Evolutionary conservation across 192 early-diverging fungal genomes (phyloP).

Genomic region (Geranomyces michiganensis): DNA sequence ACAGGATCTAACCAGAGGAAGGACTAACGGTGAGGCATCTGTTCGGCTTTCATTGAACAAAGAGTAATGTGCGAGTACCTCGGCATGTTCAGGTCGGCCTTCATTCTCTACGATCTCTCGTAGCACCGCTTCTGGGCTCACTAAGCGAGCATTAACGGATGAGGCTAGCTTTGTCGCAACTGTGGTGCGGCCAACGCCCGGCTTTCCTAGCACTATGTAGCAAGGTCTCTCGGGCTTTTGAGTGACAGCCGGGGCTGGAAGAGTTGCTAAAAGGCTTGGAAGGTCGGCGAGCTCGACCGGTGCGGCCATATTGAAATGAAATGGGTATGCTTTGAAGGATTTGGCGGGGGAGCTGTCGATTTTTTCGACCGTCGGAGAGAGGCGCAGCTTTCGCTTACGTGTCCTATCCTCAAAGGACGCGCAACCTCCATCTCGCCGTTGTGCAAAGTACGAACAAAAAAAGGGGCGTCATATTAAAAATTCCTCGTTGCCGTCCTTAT

Average conservation of each 20-base stretch:
- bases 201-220: conserved; percentile 51
- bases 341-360: too few relatives aligned
- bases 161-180: conserved; percentile 43
- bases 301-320: too few relatives aligned
- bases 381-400: too few relatives aligned
- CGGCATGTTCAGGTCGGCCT: not conserved
- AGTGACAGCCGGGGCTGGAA: too few relatives aligned
- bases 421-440: too few relatives aligned
- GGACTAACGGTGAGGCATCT: not conserved
- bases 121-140: conserved; percentile 38
- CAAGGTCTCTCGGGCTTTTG: conserved; percentile 24
- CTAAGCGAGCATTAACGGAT: conserved; percentile 20
- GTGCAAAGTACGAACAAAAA: too few relatives aligned
- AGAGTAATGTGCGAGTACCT: not conserved
- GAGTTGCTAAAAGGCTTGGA: too few relatives aligned
- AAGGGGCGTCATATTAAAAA: not conserved
- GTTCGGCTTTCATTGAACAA: not conserved
- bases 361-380: too few relatives aligned
- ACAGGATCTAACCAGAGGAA: conserved; percentile 19
- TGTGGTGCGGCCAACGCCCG: conserved; percentile 44
- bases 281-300: too few relatives aligned
- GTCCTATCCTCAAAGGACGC: too few relatives aligned
- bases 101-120: conserved; percentile 18
- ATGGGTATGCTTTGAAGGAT: too few relatives aligned
- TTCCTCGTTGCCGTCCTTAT: not conserved